Evolutionary conservation across 495 filamentous ascomycete species (phyloP).

Genomic region (Arthonia radiata): DNA sequence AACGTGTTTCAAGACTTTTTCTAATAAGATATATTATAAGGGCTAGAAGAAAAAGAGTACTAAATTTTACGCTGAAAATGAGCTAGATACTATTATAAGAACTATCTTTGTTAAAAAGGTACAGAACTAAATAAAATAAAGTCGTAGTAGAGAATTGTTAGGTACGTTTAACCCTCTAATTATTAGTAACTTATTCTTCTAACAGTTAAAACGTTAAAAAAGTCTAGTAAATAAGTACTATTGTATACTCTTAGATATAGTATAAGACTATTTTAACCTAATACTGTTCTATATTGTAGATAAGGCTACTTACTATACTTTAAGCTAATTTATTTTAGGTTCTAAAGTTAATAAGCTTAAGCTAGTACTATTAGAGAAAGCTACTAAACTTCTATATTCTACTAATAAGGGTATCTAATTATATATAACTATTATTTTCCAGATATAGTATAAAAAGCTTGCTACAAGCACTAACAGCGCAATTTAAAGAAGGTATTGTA

Average conservation of each 20-base stretch:
- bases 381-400: constrained; percentile 6
- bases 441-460: constrained; percentile 9
- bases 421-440: constrained; percentile 19
- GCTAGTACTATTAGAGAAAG: constrained; percentile 8
- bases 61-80: constrained; percentile 1
- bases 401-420: constrained; percentile 14
- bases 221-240: constrained; percentile 15
- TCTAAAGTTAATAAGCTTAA: constrained; percentile 12
- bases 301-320: constrained; percentile 13
- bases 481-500: constrained; percentile 1
- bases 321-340: constrained; percentile 17
- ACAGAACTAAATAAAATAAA: constrained; percentile 15
- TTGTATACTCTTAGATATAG: constrained; percentile 12
- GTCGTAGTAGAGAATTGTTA: constrained; percentile 22
- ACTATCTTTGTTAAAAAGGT: constrained; percentile 10
- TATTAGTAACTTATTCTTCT: constrained; percentile 23
- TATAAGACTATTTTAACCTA: constrained; percentile 14
- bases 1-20: constrained; percentile 30
- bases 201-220: constrained; percentile 23
- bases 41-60: constrained; percentile 22
- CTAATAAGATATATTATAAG: constrained; percentile 17
- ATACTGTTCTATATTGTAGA: constrained; percentile 14
- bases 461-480: constrained; percentile 2
- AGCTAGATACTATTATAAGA: not conserved
- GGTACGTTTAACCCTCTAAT: constrained; percentile 26